Evolutionary conservation across 345 rosid species (phyloP).

Genomic region (Balakata baccata): DNA sequence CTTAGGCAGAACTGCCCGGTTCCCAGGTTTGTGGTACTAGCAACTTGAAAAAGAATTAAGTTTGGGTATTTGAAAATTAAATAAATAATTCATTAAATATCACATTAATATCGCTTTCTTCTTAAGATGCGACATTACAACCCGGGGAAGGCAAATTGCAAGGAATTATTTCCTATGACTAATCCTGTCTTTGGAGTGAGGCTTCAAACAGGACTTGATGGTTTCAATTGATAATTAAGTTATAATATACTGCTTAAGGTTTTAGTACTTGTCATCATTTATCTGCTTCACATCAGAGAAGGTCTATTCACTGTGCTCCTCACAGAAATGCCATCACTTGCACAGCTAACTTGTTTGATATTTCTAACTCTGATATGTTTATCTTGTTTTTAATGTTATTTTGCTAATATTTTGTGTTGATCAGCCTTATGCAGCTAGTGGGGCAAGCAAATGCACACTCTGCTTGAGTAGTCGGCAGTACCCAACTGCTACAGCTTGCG

Average conservation of each 20-base stretch:
- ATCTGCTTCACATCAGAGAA: background rate
- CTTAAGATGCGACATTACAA: background rate
- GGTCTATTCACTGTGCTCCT: background rate
- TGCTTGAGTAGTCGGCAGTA: constrained; percentile 77
- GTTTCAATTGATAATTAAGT: background rate
- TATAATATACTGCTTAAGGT: too few relatives aligned
- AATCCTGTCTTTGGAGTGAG: background rate
- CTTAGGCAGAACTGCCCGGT: background rate
- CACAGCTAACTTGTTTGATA: background rate
- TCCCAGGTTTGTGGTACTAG: background rate
- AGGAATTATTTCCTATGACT: background rate
- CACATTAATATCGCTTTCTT: background rate
- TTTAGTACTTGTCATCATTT: background rate
- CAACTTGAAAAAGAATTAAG: background rate
- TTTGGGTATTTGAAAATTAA: background rate
- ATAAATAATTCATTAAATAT: background rate
- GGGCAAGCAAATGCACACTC: constrained; percentile 73
- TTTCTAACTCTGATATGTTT: background rate
- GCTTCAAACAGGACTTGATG: background rate
- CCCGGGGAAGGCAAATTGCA: background rate
- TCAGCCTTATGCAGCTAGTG: constrained; percentile 24
- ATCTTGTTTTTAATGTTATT: background rate
- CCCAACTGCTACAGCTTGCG: constrained; percentile 90
- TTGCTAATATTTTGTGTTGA: constrained; percentile 1
- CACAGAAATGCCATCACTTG: background rate